Base-by-base conservation (phyloP, 2,329 filamentous ascomycete species). In the Cadophora sp. region DNA sequence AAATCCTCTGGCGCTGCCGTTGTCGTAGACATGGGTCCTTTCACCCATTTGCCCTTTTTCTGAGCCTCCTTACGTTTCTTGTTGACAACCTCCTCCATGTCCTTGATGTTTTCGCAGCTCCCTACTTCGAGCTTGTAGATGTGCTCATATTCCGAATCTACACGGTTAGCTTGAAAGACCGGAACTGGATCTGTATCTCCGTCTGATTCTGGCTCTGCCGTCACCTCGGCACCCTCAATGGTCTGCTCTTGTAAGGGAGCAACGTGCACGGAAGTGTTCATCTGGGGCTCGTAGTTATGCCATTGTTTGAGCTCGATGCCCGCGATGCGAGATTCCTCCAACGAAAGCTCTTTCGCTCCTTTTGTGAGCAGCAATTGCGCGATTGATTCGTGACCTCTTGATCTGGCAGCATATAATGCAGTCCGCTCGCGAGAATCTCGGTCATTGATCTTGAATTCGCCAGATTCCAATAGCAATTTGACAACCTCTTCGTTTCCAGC, bases 351-450 rank as follows among this genome's bases (percentile, higher is more conserved):
- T 14, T 56, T 62, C 4, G 66, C 66, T 2, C 34, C 34, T 9
- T 51, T 34, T 4, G 61, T 5, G 27, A 62, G 58, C 14, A 68
- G 43, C 19, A 68, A 27, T 12, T 9, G 34, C 12, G 55, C 58
- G 31, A 68, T 56, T 8, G 46, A 24, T 1, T 65, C 56, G 22
- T 68, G 58, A 6, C 66, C 66, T 37, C 63, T 62, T n/a, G 66
- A 65, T 2, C 48, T 65, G 12, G 66, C 66, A 43, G 48, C 62
- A 26, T 62, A 68, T 12, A 68, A 12, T 11, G 66, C 66, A 27
- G 66, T 68, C 31, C 66, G 59, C 27, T 65, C 66, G 19, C 53
- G 43, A 22, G 66, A 56, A 34, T 68, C 66, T 22, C 66, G 55
- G 37, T 63, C 56, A 62, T 68, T 62, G n/a, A 68, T 56, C n/a